These are phyloP conservation scores for Mycena capillaripes DNA, from an alignment of 768 basidiomycete species.

Conservation along the genomic window DNA sequence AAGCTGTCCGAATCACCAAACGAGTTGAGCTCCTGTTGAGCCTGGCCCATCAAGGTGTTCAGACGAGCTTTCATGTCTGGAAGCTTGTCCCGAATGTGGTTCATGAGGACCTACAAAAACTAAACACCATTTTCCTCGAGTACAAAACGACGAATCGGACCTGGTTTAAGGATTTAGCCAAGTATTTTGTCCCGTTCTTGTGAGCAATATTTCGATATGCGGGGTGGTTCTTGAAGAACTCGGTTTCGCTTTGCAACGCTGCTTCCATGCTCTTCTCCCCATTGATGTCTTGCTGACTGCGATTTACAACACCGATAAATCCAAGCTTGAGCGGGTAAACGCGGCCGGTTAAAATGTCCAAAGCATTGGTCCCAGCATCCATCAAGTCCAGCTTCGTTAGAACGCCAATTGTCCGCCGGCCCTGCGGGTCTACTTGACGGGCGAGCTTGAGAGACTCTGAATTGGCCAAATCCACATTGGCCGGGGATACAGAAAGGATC, in stretches of 20 bases:
- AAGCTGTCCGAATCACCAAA: conserved; percentile 95
- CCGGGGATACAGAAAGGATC: conserved; percentile 96
- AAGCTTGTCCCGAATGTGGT: conserved; percentile 97
- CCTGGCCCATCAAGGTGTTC: conserved; percentile 98
- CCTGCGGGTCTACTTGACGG: conserved; percentile 94
- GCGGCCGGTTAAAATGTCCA: conserved; percentile 95
- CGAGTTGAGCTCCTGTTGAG: conserved; percentile 96
- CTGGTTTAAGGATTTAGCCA: conserved; percentile 95
- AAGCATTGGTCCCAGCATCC: conserved; percentile 98
- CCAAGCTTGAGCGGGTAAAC: conserved; percentile 98
- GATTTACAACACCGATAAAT: conserved; percentile 98
- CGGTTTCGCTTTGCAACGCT: conserved; percentile 86
- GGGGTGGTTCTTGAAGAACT: conserved; percentile 92
- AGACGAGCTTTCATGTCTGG: conserved; percentile 99
- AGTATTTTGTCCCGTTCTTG: conserved; percentile 96
- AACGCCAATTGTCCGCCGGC: conserved; percentile 95
- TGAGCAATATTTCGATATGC: conserved; percentile 97
- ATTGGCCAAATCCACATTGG: conserved; percentile 98
- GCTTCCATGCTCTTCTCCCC: conserved; percentile 87
- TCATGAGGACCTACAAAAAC: conserved; percentile 82
- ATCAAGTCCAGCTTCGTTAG: conserved; percentile 98
- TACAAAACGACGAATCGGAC: conserved; percentile 57
- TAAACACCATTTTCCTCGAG: background rate
- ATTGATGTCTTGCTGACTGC: conserved; percentile 98
- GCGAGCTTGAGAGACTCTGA: conserved; percentile 98